phyloP scores from a whole-genome alignment of 106 monocot genomes.

The Iris macrosiphon region DNA sequence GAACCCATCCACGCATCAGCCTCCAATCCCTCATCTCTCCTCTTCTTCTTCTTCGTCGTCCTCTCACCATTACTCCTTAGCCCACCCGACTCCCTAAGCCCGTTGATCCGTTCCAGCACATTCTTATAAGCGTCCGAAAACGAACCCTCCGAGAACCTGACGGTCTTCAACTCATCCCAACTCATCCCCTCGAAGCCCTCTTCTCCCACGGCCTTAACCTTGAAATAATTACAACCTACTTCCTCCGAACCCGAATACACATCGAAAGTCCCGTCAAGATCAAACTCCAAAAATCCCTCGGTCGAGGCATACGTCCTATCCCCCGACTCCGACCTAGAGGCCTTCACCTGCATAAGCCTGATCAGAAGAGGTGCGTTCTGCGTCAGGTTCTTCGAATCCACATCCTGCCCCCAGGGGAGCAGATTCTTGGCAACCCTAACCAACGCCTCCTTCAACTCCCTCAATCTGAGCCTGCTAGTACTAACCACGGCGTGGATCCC shows the following conservation, averaged over 20 bases:
- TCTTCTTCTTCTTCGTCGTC: conserved; percentile 16
- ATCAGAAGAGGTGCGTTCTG: conserved; percentile 49
- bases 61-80: conserved; percentile 1
- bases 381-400: conserved; percentile 49
- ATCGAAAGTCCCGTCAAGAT: conserved; percentile 11
- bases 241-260: background rate
- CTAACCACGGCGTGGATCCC: conserved; percentile 28
- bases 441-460: conserved; percentile 43
- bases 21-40: conserved; percentile 18
- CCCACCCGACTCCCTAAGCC: conserved; percentile 12
- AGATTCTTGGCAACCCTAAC: conserved; percentile 39
- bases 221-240: too few species aligned
- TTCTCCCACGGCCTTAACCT: too few species aligned
- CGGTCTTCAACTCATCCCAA: conserved; percentile 6
- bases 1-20: conserved; percentile 18
- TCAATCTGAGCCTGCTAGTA: conserved; percentile 40
- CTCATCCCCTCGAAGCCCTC: conserved; percentile 21
- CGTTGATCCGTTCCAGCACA: conserved; percentile 19
- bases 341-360: conserved; percentile 55
- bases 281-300: conserved; percentile 1
- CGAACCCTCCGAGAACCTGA: conserved; percentile 36
- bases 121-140: conserved; percentile 28
- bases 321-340: conserved; percentile 13
- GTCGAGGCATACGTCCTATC: background rate
- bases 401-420: conserved; percentile 71